These are phyloP conservation scores for Paecilomyces dactylethromorphus DNA, from an alignment of 2,329 filamentous ascomycete genomes.

Conservation along the genomic window DNA sequence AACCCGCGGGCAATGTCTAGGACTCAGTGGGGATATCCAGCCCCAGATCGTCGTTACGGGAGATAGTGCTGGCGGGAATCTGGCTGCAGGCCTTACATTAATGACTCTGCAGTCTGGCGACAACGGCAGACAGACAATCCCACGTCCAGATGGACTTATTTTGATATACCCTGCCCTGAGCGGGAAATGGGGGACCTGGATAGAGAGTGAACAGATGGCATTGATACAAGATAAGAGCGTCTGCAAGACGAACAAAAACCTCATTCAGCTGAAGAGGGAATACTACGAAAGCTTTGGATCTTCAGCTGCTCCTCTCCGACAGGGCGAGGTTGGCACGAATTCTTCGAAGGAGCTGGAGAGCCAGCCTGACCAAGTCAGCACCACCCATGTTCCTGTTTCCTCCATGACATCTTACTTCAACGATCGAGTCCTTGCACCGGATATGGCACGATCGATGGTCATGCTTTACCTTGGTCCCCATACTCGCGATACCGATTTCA, in stretches of 20 bases:
- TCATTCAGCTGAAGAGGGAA: conserved; percentile 77
- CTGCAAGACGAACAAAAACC: conserved; percentile 68
- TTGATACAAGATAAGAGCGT: conserved; percentile 78
- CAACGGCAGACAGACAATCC: conserved; percentile 54
- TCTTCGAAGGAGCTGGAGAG: conserved; percentile 25
- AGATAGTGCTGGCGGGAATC: conserved; percentile 76
- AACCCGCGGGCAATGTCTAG: conserved; percentile 67
- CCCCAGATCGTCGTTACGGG: conserved; percentile 69
- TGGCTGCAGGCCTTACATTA: conserved; percentile 71
- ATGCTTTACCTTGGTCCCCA: conserved; percentile 94
- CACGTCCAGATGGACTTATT: conserved; percentile 71
- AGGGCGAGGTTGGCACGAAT: conserved; percentile 54
- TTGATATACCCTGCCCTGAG: conserved; percentile 86
- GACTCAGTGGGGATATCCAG: conserved; percentile 58
- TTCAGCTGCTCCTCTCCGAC: conserved; percentile 67
- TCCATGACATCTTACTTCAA: conserved; percentile 99
- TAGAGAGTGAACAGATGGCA: conserved; percentile 96
- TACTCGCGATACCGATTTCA: conserved; percentile 77
- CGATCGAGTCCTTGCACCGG: conserved; percentile 85
- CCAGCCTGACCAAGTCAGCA: conserved; percentile 55
- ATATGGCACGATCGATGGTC: conserved; percentile 99
- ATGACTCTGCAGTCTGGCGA: conserved; percentile 79
- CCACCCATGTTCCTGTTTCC: conserved; percentile 75
- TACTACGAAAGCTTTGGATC: conserved; percentile 78
- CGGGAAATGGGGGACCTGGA: conserved; percentile 98